Conservation (phyloP, 2,329 filamentous ascomycete species). For the Ophiostoma sp. region DNA sequence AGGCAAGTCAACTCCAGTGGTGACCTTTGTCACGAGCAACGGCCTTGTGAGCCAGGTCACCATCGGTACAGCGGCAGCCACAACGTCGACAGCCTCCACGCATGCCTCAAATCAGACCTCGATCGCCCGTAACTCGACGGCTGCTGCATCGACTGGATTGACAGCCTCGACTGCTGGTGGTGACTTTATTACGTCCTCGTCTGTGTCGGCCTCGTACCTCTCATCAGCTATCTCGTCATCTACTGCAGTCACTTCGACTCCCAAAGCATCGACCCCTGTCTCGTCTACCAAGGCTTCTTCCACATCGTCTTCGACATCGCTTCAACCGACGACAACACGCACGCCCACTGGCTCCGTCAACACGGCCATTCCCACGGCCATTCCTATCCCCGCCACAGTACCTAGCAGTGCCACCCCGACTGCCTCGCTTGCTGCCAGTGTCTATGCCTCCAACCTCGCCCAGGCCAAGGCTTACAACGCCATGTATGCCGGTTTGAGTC, state of each 20-base stretch:
- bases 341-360: conserved; percentile 7
- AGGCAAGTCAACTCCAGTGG: neutral
- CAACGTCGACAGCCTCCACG: conserved; percentile 14
- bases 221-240: no score
- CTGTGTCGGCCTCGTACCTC: no score
- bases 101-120: neutral
- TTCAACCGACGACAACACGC: neutral
- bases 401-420: conserved; percentile 26
- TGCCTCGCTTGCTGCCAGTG: conserved; percentile 38
- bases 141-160: neutral
- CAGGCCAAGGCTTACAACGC: conserved; percentile 44
- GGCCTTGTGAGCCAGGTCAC: conserved; percentile 38
- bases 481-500: conserved; percentile 41
- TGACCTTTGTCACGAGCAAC: conserved; percentile 31
- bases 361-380: conserved; percentile 2
- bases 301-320: neutral
- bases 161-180: neutral
- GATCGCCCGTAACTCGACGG: neutral
- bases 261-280: neutral
- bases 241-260: no score
- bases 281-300: neutral
- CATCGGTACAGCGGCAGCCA: conserved; percentile 31
- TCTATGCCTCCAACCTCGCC: conserved; percentile 43
- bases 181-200: neutral
- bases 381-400: neutral